These are phyloP conservation scores for Scalesia atractyloides DNA, from an alignment of 129 eudicot genomes.

Conservation along the genomic window DNA sequence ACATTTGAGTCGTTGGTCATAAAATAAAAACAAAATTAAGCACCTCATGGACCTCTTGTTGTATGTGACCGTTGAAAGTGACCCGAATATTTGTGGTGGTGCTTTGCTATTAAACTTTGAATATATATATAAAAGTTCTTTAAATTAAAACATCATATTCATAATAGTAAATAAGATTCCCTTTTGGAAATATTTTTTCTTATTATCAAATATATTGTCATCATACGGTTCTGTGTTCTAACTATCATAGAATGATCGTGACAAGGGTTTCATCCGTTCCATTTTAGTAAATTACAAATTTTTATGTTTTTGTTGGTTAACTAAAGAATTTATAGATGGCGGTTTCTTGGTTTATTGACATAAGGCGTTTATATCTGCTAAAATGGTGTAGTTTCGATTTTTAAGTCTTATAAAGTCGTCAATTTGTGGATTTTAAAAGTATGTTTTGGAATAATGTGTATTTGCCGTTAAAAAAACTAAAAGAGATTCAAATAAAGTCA, in stretches of 20 bases:
- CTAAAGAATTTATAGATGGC: no score
- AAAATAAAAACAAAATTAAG: not conserved
- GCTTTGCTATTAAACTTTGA: slow-evolving; percentile 5
- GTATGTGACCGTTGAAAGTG: slow-evolving; percentile 7
- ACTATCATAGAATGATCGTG: not conserved
- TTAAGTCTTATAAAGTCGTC: no score
- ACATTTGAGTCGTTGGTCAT: not conserved
- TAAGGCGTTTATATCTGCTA: no score
- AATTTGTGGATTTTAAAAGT: no score
- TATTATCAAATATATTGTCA: not conserved
- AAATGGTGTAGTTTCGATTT: no score
- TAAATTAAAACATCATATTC: not conserved
- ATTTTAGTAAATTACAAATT: not conserved
- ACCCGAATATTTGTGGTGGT: slow-evolving; percentile 21
- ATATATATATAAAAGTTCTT: not conserved
- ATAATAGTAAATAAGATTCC: not conserved
- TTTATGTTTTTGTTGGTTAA: no score
- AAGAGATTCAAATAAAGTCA: no score
- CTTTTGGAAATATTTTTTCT: not conserved
- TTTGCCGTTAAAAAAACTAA: no score
- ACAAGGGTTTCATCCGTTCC: not conserved
- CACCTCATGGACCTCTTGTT: not conserved
- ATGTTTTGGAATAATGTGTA: no score
- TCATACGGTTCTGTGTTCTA: not conserved
- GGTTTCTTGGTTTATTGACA: no score